Evolutionary conservation across 495 filamentous ascomycete species (phyloP), one percentile per base, ranked within the genome.

Genomic region (Podospora bellae-mahoneyi): DNA sequence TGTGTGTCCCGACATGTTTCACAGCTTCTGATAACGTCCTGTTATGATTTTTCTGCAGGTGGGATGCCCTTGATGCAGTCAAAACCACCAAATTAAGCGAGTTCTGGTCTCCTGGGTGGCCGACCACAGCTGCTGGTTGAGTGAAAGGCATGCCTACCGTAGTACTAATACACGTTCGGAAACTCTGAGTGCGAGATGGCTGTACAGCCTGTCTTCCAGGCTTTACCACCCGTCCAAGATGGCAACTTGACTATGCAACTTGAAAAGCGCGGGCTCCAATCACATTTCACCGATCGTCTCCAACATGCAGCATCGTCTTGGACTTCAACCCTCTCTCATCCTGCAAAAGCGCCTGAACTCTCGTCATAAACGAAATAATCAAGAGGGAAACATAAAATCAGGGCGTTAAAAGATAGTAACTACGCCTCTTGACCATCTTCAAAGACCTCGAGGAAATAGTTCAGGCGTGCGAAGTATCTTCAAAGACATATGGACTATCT

Each of bases 181-280:
- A 58, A 19, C 7, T n/a, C 60, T 7, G 27, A 62, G 30, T 62
- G 23, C 60, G 60, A 62, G 60, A 9, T 62, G 26, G 18, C 2
- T 7, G 18, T 27, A 5, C 19, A 18, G 56, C 9, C 2, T 20
- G 10, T 59, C 39, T 10, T 13, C 15, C 9, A 48, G 15, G 13
- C 39, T 10, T 48, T 48, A 16, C 0, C 39, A 48, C 30, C 60
- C 27, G 26, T 62, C 60, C 60, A 62, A 62, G 60, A 27, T n/a
- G n/a, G 27, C 18, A 32, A 6, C 26, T 18, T 28, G 60, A 20
- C 3, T 44, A 44, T 10, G 30, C 30, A 63, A 13, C 13, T 63
- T n/a, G 4, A 63, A 32, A 48, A 4, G 15, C 26, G 27, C 16
- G 65, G 65, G 65, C 58, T 67, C 65, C 65, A 67, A 67, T 67